Evolutionary conservation across 306 rosid species (phyloP).

Genomic region (Rosa persica): DNA sequence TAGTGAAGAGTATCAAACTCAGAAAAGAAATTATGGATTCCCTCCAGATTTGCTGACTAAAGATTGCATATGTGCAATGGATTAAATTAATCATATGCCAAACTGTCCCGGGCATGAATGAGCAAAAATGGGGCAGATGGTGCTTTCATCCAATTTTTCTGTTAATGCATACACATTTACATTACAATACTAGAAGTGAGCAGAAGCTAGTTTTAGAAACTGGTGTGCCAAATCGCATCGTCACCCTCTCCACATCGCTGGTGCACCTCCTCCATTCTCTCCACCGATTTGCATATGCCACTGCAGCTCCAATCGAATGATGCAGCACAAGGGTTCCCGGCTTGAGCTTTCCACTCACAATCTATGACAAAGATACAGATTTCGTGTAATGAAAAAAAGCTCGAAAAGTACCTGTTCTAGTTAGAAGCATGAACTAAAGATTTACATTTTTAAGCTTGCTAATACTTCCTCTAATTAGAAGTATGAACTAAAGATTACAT

Average conservation of each 20-base stretch:
- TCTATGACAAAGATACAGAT: constrained; percentile 23
- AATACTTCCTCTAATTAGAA: not conserved
- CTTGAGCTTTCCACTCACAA: constrained; percentile 66
- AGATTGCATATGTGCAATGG: constrained; percentile 23
- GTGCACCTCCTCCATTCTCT: constrained; percentile 64
- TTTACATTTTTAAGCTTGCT: not conserved
- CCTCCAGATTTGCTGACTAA: not conserved
- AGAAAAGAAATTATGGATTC: not conserved
- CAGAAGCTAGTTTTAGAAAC: constrained; percentile 34
- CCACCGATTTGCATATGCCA: constrained; percentile 65
- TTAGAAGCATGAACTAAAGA: not conserved
- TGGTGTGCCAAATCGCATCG: constrained; percentile 60
- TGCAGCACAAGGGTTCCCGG: constrained; percentile 59
- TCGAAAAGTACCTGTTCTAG: not conserved
- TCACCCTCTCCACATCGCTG: constrained; percentile 62
- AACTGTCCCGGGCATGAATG: constrained; percentile 33
- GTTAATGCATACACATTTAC: constrained; percentile 22
- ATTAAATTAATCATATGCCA: constrained; percentile 39
- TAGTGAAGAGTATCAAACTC: not conserved
- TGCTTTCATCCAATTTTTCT: constrained; percentile 5
- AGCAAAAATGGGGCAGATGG: constrained; percentile 51
- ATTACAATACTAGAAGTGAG: constrained; percentile 15
- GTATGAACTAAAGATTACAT: not conserved
- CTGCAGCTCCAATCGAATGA: constrained; percentile 71
- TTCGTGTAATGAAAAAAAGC: not conserved